Evolutionary conservation across 805 yeast species (phyloP).

Genomic region (Saccharomycopsis javanensis): DNA sequence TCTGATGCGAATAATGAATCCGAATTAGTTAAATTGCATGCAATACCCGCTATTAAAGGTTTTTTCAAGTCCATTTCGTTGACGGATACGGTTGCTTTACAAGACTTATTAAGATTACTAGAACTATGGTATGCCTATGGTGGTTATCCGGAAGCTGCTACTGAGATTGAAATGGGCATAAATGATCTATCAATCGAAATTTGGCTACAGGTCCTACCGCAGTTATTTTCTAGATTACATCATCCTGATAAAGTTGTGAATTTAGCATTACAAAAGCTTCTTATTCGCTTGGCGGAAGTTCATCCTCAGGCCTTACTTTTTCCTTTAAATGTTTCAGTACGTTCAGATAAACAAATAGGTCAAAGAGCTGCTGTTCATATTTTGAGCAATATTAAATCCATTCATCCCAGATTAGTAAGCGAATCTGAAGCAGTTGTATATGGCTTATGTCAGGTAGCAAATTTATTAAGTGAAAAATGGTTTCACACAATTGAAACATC

Average conservation of each 20-base stretch:
- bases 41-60: conserved; percentile 91
- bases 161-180: conserved; percentile 85
- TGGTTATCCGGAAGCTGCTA: conserved; percentile 84
- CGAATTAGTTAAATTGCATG: conserved; percentile 71
- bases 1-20: conserved; percentile 26
- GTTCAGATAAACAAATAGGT: conserved; percentile 82
- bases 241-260: conserved; percentile 86
- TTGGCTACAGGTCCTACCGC: conserved; percentile 95
- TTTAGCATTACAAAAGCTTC: conserved; percentile 63
- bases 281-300: conserved; percentile 83
- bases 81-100: conserved; percentile 78
- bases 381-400: conserved; percentile 84
- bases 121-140: conserved; percentile 97
- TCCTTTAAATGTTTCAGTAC: conserved; percentile 91
- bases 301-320: conserved; percentile 97
- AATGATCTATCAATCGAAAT: conserved; percentile 80
- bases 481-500: conserved; percentile 97
- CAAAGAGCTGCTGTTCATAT: conserved; percentile 88
- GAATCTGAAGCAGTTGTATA: conserved; percentile 92
- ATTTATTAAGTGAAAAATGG: conserved; percentile 97
- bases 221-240: conserved; percentile 89
- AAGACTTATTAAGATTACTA: conserved; percentile 80
- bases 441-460: conserved; percentile 90
- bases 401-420: conserved; percentile 73
- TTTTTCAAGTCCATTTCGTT: conserved; percentile 90